Conservation (phyloP, 129 eudicot species). For the Chrysanthemum seticuspe region DNA sequence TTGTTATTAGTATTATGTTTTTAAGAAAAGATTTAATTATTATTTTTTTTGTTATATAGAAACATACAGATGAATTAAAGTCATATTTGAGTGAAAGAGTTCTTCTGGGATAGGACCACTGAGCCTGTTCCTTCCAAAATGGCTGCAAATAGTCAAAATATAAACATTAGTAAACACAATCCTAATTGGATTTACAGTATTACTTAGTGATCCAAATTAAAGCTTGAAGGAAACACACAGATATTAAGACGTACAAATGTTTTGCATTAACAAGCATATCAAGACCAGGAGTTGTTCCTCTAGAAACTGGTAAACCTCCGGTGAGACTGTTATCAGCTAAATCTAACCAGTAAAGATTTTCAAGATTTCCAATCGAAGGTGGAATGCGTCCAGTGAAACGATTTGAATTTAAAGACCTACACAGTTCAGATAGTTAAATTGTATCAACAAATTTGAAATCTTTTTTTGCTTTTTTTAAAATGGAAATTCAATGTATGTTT, state of each 20-base stretch:
- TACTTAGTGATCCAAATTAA: background rate
- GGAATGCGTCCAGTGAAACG: conserved; percentile 73
- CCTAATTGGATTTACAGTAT: background rate
- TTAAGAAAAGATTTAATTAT: background rate
- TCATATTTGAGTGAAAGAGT: conserved; percentile 62
- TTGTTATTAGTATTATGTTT: background rate
- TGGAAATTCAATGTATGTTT: background rate
- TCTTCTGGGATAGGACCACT: conserved; percentile 63
- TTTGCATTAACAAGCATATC: conserved; percentile 61
- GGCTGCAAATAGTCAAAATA: conserved; percentile 50
- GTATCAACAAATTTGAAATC: too few relatives aligned
- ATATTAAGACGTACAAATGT: conserved; percentile 66
- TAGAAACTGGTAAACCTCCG: conserved; percentile 81
- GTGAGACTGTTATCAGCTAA: conserved; percentile 71
- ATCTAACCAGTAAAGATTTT: conserved; percentile 83
- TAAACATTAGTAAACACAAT: background rate
- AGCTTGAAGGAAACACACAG: background rate
- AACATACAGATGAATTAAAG: conserved; percentile 76
- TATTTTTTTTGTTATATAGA: background rate
- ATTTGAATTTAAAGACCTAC: conserved; percentile 77
- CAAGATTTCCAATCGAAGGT: conserved; percentile 64
- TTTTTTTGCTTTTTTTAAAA: background rate
- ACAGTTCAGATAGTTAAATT: conserved; percentile 10
- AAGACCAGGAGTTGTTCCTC: conserved; percentile 62
- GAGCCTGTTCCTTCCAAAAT: conserved; percentile 73